These are phyloP conservation scores for Teunomyces cretensis DNA, from an alignment of 805 yeast species.

Conservation along the genomic window DNA sequence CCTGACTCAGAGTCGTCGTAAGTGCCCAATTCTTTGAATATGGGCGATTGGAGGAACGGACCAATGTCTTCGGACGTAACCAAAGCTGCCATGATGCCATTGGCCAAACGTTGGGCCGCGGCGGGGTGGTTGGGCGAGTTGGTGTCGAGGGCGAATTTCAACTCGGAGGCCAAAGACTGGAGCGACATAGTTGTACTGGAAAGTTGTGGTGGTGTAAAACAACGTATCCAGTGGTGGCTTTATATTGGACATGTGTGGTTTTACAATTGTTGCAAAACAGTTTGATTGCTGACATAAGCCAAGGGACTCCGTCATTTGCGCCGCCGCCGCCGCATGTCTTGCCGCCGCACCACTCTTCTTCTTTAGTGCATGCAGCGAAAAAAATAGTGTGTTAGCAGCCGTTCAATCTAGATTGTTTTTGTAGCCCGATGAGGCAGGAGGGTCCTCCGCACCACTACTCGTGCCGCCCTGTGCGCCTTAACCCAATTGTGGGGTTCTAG, in stretches of 20 bases:
- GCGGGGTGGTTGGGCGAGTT: neutral
- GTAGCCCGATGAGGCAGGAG: too few relatives aligned
- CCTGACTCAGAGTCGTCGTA: neutral
- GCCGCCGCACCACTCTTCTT: too few relatives aligned
- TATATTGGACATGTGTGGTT: neutral
- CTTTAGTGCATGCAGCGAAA: neutral
- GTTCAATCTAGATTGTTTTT: neutral
- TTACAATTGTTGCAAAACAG: slow-evolving; percentile 1
- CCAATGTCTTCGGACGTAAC: neutral
- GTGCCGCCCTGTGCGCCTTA: too few relatives aligned
- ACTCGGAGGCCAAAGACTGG: neutral
- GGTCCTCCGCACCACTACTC: too few relatives aligned
- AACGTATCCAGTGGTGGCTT: too few relatives aligned
- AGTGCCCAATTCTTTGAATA: neutral
- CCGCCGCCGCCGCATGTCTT: too few relatives aligned
- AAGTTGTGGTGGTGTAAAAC: too few relatives aligned
- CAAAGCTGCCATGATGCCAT: neutral
- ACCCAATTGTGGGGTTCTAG: too few relatives aligned
- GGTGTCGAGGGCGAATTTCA: neutral
- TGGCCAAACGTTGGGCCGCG: neutral
- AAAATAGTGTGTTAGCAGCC: neutral
- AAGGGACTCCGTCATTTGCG: too few relatives aligned
- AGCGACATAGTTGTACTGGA: too few relatives aligned
- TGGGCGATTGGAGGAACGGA: neutral
- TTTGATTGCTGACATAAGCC: neutral